Conservation (phyloP, 2,329 filamentous ascomycete genomes). For the Aureobasidium melanogenum region DNA sequence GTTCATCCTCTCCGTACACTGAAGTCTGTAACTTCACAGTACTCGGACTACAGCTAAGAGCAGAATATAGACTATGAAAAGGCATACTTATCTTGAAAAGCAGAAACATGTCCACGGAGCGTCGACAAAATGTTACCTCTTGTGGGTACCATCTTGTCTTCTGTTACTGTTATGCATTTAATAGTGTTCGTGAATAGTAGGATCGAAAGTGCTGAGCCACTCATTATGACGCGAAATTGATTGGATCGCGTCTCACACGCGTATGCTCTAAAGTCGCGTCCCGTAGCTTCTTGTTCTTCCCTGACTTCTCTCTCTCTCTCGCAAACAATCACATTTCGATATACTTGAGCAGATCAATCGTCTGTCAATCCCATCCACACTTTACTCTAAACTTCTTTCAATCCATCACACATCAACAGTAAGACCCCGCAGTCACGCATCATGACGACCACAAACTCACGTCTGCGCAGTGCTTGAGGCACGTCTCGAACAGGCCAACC, state of each 20-base stretch:
- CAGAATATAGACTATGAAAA: too few relatives aligned
- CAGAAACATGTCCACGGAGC: too few relatives aligned
- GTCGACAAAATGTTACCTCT: too few relatives aligned
- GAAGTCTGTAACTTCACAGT: too few relatives aligned
- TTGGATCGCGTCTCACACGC: neutral
- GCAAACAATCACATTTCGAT: neutral
- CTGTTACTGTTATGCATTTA: too few relatives aligned
- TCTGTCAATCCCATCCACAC: neutral
- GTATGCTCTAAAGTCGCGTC: neutral
- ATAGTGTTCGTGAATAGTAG: too few relatives aligned
- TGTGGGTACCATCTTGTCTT: too few relatives aligned
- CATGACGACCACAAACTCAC: neutral
- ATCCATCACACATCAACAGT: constrained; percentile 4
- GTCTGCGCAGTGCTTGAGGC: constrained; percentile 73
- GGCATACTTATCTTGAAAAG: too few relatives aligned
- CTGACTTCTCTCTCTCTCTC: neutral
- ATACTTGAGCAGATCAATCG: neutral
- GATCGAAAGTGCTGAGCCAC: too few relatives aligned
- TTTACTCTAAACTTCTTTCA: neutral
- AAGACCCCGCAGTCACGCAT: neutral
- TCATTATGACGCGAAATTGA: too few relatives aligned
- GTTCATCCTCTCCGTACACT: too few relatives aligned
- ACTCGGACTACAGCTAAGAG: too few relatives aligned
- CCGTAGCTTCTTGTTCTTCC: neutral
- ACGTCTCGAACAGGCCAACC: constrained; percentile 84